Evolutionary conservation across 805 yeast genomes (phyloP).

Genomic region (Saccharomycopsis javanensis): DNA sequence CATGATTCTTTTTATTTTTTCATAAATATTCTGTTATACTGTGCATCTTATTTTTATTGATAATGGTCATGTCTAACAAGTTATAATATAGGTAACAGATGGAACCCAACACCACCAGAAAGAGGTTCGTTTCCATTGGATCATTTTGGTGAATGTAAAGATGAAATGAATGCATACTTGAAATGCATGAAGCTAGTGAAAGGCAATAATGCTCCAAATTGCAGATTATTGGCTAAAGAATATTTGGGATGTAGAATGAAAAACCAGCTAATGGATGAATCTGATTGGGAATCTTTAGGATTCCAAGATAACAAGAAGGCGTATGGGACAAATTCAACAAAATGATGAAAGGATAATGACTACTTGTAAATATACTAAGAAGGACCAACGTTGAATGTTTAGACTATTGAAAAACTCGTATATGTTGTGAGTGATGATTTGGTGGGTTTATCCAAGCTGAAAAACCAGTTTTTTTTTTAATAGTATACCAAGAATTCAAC

Average conservation of each 20-base stretch:
- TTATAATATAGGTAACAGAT: slow-evolving; percentile 8
- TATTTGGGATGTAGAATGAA: slow-evolving; percentile 89
- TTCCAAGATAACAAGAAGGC: slow-evolving; percentile 37
- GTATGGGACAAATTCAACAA: not conserved
- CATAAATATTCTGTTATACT: not conserved
- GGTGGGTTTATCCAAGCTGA: not conserved
- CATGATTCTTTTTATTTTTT: not conserved
- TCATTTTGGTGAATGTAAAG: slow-evolving; percentile 65
- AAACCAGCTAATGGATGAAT: slow-evolving; percentile 48
- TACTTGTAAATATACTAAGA: not conserved
- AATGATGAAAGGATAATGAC: not conserved
- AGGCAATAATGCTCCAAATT: slow-evolving; percentile 85
- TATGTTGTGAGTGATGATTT: not conserved
- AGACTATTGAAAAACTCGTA: not conserved
- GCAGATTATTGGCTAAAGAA: slow-evolving; percentile 72
- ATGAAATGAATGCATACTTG: slow-evolving; percentile 64
- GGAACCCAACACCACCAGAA: slow-evolving; percentile 81
- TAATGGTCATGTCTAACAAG: not conserved
- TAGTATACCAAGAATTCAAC: too few species aligned
- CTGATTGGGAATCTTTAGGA: slow-evolving; percentile 54
- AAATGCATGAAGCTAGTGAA: slow-evolving; percentile 67
- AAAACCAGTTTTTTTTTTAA: too few species aligned
- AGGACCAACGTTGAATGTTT: not conserved
- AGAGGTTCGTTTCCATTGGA: slow-evolving; percentile 94
- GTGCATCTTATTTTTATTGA: not conserved